Evolutionary conservation across 2,329 filamentous ascomycete species (phyloP).

Genomic region (Claviceps fusiformis): DNA sequence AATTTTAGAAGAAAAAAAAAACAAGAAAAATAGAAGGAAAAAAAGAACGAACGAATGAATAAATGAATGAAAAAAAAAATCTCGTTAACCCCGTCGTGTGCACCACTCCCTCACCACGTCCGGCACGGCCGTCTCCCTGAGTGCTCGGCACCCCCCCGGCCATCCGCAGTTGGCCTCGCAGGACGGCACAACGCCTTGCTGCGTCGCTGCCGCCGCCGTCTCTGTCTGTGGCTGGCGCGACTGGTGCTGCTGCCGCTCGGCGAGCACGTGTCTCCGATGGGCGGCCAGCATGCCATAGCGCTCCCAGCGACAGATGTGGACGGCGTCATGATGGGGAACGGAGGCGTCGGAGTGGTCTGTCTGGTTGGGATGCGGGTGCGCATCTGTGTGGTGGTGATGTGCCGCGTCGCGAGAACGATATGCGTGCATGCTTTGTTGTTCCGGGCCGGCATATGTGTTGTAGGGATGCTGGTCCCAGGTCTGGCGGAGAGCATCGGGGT

Average conservation of each 20-base stretch:
- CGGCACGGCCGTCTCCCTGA: neutral
- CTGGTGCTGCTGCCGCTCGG: conserved; percentile 1
- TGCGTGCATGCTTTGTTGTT: too few species aligned
- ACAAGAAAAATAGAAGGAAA: too few species aligned
- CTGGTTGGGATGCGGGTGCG: too few species aligned
- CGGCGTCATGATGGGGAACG: neutral
- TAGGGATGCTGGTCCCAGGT: neutral
- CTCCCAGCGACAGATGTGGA: conserved; percentile 11
- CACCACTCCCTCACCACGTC: neutral
- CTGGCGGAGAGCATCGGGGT: too few species aligned
- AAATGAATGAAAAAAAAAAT: neutral
- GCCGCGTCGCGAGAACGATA: too few species aligned
- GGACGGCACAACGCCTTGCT: neutral
- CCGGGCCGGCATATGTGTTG: neutral
- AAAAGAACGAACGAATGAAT: neutral
- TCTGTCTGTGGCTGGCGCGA: too few species aligned
- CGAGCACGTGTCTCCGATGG: conserved; percentile 9
- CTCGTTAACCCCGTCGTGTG: neutral
- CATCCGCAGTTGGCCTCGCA: conserved; percentile 7
- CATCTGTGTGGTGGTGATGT: too few species aligned
- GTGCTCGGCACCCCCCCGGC: conserved; percentile 2
- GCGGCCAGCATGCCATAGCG: conserved; percentile 12
- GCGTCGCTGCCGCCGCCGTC: neutral
- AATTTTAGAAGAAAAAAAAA: too few species aligned
- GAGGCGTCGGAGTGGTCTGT: too few species aligned